Evolutionary conservation across 768 basidiomycete genomes (phyloP), one percentile per base, ranked within the genome.

Genomic region (Tricholoma hemisulphureum): DNA sequence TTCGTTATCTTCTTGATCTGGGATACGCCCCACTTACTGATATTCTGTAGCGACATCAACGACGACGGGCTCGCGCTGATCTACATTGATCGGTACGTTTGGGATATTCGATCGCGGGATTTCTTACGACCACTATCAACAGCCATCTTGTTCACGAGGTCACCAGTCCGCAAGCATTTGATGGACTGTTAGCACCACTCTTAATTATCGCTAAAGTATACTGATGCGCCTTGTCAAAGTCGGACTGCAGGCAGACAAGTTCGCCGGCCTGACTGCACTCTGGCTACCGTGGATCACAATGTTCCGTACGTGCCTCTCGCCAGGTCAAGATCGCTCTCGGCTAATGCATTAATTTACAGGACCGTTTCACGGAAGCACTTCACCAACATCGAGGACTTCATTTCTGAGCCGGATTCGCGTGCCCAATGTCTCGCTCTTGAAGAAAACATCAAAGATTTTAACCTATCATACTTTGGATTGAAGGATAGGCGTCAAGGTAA

Each of bases 81-180:
- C 63, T 94, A 94, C 73, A 93, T 90, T 61, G 88, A 90, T 75
- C 81, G 88, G 88, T 88, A 72, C 53, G 76, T 63, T 53, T 32
- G n/a, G 31, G 39, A 49, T 23, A 16, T 21, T 16, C 14, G 26
- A 5, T 21, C 21, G 20, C 43, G 14, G 14, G 16, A 29, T 26
- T 51, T 23, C 7, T n/a, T 46, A 57, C 7, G 18, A 11, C 21
- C 28, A 58, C 45, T 4, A 51, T 37, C 32, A 51, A 49, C 57
- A 83, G 83, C 14, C 83, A 84, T 64, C 76, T 84, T 18, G 90
- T 96, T 21, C 93, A 95, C 64, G 93, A 95, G 78, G 93, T 95
- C 53, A 95, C 93, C n/a, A 91, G 87, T 57, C 93, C 93, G 37
- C 93, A 95, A 72, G 93, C 93, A 2, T 93, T 93, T 66, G 91